These are phyloP conservation scores for Teunomyces barrocoloradensis DNA, from an alignment of 805 yeast genomes.

Conservation along the genomic window DNA sequence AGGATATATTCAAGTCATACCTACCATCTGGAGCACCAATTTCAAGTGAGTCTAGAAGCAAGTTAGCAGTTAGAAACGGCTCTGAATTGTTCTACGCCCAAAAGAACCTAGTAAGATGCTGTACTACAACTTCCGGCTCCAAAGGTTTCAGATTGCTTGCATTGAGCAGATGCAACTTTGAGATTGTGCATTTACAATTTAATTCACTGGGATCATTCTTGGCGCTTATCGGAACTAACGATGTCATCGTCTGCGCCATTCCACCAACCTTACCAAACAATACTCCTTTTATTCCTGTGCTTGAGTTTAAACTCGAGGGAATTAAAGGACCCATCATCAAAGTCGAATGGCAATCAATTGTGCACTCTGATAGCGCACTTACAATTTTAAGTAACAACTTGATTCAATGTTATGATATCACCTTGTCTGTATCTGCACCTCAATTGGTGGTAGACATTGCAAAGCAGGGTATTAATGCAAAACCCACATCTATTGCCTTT, in stretches of 20 bases:
- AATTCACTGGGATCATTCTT: constrained; percentile 43
- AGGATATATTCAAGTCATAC: constrained; percentile 6
- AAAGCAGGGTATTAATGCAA: constrained; percentile 10
- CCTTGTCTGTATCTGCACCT: constrained; percentile 17
- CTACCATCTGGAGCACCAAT: not conserved
- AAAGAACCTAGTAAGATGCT: constrained; percentile 30
- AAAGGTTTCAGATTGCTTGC: constrained; percentile 21
- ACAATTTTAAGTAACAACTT: constrained; percentile 22
- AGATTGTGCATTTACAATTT: constrained; percentile 31
- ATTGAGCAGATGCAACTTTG: constrained; percentile 18
- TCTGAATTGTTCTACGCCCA: constrained; percentile 30
- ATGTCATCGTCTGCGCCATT: constrained; percentile 27
- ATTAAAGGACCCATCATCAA: constrained; percentile 17
- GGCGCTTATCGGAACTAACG: constrained; percentile 36
- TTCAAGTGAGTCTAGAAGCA: not conserved
- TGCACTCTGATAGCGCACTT: constrained; percentile 20
- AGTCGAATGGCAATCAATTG: constrained; percentile 25
- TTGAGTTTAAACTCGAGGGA: constrained; percentile 11
- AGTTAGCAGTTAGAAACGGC: constrained; percentile 8
- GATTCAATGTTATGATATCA: constrained; percentile 19
- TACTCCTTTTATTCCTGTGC: constrained; percentile 3
- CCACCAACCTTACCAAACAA: constrained; percentile 19
- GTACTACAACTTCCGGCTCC: constrained; percentile 19
- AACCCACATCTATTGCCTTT: constrained; percentile 25
- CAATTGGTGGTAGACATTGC: constrained; percentile 18